Evolutionary conservation across 2,329 filamentous ascomycete genomes (phyloP).

Genomic region (Aspergillus pseudoterreus): DNA sequence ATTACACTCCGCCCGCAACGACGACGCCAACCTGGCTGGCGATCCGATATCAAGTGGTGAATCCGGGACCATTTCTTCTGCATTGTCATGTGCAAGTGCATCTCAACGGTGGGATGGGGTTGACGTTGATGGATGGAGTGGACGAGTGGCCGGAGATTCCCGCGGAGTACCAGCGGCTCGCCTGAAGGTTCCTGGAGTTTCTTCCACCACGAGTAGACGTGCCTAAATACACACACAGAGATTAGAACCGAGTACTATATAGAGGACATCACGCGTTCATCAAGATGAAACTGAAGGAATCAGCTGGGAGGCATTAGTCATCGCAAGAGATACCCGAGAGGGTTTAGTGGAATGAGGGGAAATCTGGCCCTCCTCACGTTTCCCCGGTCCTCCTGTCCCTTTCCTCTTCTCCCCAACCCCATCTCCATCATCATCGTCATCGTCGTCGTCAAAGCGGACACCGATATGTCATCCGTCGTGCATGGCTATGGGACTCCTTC

Average conservation of each 20-base stretch:
- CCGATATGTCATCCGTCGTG: not conserved
- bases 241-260: too few relatives aligned
- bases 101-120: slow-evolving; percentile 53
- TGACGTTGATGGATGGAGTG: slow-evolving; percentile 47
- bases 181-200: not conserved
- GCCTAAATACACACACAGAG: too few relatives aligned
- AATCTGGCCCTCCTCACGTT: not conserved
- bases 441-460: not conserved
- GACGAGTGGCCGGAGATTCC: slow-evolving; percentile 32
- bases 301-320: not conserved
- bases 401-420: not conserved
- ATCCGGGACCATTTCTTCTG: slow-evolving; percentile 53
- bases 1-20: slow-evolving; percentile 35
- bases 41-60: slow-evolving; percentile 51
- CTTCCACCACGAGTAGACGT: too few relatives aligned
- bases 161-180: slow-evolving; percentile 16
- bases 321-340: not conserved
- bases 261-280: too few relatives aligned
- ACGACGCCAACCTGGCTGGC: slow-evolving; percentile 45
- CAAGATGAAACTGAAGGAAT: not conserved
- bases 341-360: not conserved
- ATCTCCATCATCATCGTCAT: not conserved
- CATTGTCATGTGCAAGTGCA: slow-evolving; percentile 58
- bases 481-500: not conserved
- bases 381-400: not conserved